phyloP scores from a whole-genome alignment of 306 rosid species.

The Trifolium dubium region DNA sequence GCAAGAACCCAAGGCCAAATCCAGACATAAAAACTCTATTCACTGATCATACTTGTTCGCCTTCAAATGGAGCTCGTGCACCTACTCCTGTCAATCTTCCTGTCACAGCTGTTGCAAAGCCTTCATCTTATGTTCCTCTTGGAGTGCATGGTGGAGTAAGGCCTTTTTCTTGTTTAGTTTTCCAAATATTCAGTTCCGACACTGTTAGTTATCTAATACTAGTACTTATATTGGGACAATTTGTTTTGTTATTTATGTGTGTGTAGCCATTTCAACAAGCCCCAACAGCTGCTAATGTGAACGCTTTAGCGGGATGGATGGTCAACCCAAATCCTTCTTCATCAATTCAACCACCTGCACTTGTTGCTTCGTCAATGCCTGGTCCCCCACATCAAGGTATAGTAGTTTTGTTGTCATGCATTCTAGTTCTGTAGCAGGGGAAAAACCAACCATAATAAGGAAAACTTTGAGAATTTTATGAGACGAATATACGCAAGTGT shows the following conservation, averaged over 20 bases:
- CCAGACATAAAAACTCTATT: slow-evolving; percentile 79
- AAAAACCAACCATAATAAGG: slow-evolving; percentile 3
- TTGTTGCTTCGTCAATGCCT: slow-evolving; percentile 51
- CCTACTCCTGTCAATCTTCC: slow-evolving; percentile 69
- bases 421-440: slow-evolving; percentile 9
- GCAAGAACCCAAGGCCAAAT: slow-evolving; percentile 68
- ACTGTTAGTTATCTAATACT: slow-evolving; percentile 6
- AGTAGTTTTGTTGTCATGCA: slow-evolving; percentile 34
- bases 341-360: slow-evolving; percentile 50
- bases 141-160: slow-evolving; percentile 62
- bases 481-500: neutral
- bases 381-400: slow-evolving; percentile 60
- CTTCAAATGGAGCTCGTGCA: slow-evolving; percentile 47
- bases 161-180: slow-evolving; percentile 35
- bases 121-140: slow-evolving; percentile 59
- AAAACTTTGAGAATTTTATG: slow-evolving; percentile 1
- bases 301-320: slow-evolving; percentile 62
- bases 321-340: slow-evolving; percentile 53
- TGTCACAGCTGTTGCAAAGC: slow-evolving; percentile 61
- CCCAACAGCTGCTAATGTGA: slow-evolving; percentile 51
- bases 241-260: slow-evolving; percentile 7
- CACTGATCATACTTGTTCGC: slow-evolving; percentile 70
- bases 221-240: slow-evolving; percentile 2
- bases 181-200: slow-evolving; percentile 40
- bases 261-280: slow-evolving; percentile 58